Evolutionary conservation across 2,329 filamentous ascomycete species (phyloP).

Genomic region (Colletotrichum costaricense): DNA sequence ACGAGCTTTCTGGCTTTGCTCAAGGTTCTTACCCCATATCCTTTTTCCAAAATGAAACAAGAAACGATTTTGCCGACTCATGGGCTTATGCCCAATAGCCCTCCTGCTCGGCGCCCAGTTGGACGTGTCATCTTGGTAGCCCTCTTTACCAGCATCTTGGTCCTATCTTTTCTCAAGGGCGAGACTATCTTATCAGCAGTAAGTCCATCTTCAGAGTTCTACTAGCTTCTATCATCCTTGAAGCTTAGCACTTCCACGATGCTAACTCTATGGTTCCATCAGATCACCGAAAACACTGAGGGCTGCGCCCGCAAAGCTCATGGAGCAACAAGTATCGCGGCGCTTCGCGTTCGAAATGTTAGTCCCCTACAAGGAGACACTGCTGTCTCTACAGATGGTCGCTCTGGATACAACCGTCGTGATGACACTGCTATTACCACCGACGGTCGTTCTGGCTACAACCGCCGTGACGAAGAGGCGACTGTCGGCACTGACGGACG

Average conservation of each 20-base stretch:
- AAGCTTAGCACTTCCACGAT: too few relatives aligned
- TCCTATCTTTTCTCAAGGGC: not conserved
- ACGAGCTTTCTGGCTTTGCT: not conserved
- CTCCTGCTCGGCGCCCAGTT: not conserved
- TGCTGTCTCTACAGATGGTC: not conserved
- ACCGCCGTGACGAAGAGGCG: not conserved
- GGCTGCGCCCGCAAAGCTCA: not conserved
- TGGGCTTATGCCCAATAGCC: not conserved
- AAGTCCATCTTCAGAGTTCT: not conserved
- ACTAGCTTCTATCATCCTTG: not conserved
- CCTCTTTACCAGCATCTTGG: not conserved
- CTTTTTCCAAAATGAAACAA: not conserved
- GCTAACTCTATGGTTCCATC: not conserved
- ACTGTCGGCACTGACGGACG: not conserved
- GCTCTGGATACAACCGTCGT: slow-evolving; percentile 6
- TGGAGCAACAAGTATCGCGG: too few relatives aligned
- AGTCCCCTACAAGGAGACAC: not conserved
- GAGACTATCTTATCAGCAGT: not conserved
- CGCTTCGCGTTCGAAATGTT: not conserved
- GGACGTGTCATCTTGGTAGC: not conserved
- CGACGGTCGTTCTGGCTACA: not conserved
- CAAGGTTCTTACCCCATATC: not conserved
- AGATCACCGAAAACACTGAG: not conserved
- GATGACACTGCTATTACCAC: not conserved
- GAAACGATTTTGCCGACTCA: not conserved